Evolutionary conservation across 805 yeast genomes (phyloP).

Genomic region (Wickerhamomyces chaumierensis): DNA sequence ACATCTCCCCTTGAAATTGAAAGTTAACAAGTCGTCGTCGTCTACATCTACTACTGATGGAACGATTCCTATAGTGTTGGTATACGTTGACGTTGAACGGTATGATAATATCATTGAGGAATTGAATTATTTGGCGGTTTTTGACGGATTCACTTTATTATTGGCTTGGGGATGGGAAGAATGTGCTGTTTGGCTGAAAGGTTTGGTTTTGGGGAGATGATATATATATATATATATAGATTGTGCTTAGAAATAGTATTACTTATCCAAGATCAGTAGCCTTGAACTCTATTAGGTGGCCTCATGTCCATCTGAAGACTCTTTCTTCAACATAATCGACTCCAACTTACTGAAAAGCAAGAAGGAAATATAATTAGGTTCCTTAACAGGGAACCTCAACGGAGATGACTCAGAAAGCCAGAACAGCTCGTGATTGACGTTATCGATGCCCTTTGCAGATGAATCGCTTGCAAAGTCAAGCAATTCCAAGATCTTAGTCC

Average conservation of each 20-base stretch:
- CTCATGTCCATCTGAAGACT: too few relatives aligned
- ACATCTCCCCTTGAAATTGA: slow-evolving; percentile 50
- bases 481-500: slow-evolving; percentile 30
- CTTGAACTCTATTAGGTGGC: too few relatives aligned
- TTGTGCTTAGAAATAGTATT: too few relatives aligned
- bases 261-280: too few relatives aligned
- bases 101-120: slow-evolving; percentile 32
- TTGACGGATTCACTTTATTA: slow-evolving; percentile 28
- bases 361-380: slow-evolving; percentile 49
- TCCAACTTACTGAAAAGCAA: slow-evolving; percentile 21
- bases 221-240: too few relatives aligned
- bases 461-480: slow-evolving; percentile 16
- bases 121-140: slow-evolving; percentile 27
- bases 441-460: slow-evolving; percentile 15
- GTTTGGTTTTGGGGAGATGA: too few relatives aligned
- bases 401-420: slow-evolving; percentile 69
- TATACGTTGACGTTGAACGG: slow-evolving; percentile 57
- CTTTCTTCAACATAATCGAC: too few relatives aligned
- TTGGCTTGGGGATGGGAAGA: slow-evolving; percentile 15
- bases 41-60: too few relatives aligned
- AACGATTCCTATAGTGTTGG: slow-evolving; percentile 40
- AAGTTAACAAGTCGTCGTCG: slow-evolving; percentile 21
- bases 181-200: slow-evolving; percentile 1
- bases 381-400: slow-evolving; percentile 54
- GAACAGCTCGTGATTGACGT: too few relatives aligned